phyloP scores from a whole-genome alignment of 305 asterid species.

The Rubia balearica region DNA sequence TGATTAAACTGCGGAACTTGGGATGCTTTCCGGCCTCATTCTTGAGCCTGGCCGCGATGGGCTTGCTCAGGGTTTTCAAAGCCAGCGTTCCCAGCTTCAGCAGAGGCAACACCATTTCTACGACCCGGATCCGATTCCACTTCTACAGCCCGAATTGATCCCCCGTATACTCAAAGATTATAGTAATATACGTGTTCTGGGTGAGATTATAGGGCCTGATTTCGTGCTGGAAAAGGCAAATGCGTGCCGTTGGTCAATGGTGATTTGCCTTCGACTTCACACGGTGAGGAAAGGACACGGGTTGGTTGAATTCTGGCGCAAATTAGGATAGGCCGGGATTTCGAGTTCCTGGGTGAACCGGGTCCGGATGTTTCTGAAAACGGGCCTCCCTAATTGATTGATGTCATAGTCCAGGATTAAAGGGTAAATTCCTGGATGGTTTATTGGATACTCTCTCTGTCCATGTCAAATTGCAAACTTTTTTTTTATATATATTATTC shows the following conservation, averaged over 20 bases:
- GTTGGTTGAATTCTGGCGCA: neutral
- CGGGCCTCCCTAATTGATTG: no score
- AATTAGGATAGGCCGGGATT: no score
- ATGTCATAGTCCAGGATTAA: no score
- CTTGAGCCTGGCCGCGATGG: conserved; percentile 77
- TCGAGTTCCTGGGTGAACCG: neutral
- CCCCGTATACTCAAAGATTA: neutral
- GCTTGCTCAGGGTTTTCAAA: conserved; percentile 76
- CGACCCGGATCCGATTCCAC: conserved; percentile 4
- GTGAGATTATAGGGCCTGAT: conserved; percentile 7
- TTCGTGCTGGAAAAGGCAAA: conserved; percentile 42
- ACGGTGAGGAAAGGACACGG: neutral
- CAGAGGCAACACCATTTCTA: conserved; percentile 53
- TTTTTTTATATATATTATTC: no score
- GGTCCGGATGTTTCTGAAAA: neutral
- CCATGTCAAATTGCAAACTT: no score
- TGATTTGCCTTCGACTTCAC: neutral
- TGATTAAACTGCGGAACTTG: conserved; percentile 53
- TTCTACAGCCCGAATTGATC: neutral
- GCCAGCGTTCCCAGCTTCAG: conserved; percentile 91
- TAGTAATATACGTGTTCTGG: neutral
- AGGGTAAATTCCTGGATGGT: no score
- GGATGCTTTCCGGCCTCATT: conserved; percentile 71
- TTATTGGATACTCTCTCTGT: no score
- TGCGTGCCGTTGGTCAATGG: conserved; percentile 14